These are phyloP conservation scores for Colletotrichum sidae DNA, from an alignment of 2,329 filamentous ascomycete genomes.

Conservation along the genomic window DNA sequence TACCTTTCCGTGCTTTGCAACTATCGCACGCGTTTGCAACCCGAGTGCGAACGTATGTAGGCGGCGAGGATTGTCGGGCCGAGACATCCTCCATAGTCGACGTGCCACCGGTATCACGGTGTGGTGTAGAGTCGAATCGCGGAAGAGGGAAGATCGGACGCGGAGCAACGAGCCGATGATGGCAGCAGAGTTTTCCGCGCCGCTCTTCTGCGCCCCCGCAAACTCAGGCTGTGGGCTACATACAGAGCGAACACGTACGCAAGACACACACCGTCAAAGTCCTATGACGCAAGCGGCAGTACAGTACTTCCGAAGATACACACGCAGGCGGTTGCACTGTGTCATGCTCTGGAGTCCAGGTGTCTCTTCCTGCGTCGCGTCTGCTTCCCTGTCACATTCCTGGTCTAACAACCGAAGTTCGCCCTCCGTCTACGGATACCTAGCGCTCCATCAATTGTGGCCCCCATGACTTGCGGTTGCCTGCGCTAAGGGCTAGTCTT, in stretches of 20 bases:
- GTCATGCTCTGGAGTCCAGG: neutral
- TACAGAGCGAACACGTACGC: too few species aligned
- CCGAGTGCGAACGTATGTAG: constrained; percentile 47
- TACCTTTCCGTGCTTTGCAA: constrained; percentile 63
- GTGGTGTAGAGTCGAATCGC: constrained; percentile 12
- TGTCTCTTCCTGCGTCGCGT: neutral
- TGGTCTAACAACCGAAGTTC: neutral
- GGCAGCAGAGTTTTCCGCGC: constrained; percentile 19
- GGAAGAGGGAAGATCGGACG: constrained; percentile 33
- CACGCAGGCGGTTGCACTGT: constrained; percentile 34
- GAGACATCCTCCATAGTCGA: constrained; percentile 36
- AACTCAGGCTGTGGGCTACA: too few species aligned
- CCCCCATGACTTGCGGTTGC: constrained; percentile 12
- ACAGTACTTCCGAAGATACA: constrained; percentile 6
- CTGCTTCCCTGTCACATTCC: too few species aligned
- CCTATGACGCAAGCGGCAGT: neutral
- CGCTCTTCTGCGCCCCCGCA: neutral
- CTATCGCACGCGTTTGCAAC: constrained; percentile 66
- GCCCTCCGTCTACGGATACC: neutral
- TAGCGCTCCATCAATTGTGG: constrained; percentile 2
- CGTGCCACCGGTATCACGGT: constrained; percentile 16
- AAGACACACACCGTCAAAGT: neutral
- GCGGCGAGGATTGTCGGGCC: constrained; percentile 27
- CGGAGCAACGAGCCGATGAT: constrained; percentile 16
- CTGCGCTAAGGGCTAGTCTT: neutral